Percentiles rank a stretch among this genome's conserved stretches.
Evolutionary conservation across 331 rosid species (phyloP).

Genomic region (Malus hybrid): DNA sequence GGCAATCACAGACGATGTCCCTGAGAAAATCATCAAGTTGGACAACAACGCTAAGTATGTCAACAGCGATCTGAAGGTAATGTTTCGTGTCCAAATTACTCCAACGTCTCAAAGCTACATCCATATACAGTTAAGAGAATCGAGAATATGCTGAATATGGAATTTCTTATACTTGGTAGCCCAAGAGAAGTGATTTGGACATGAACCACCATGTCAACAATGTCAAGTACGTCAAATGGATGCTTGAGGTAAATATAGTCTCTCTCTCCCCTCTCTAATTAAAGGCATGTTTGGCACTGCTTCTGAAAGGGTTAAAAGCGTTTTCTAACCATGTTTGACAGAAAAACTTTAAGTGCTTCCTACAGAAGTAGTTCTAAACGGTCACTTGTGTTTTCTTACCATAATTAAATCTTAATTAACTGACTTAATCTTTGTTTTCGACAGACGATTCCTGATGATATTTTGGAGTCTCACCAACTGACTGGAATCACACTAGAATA

Average conservation of each 20-base stretch:
- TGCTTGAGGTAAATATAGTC: constrained; percentile 67
- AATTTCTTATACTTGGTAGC: constrained; percentile 36
- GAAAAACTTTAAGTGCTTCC: too few relatives aligned
- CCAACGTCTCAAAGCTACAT: neutral
- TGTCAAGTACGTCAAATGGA: constrained; percentile 83
- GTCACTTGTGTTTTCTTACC: neutral
- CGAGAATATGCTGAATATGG: constrained; percentile 6
- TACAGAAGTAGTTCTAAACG: neutral
- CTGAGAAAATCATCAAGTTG: constrained; percentile 64
- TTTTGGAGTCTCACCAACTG: constrained; percentile 64
- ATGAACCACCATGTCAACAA: constrained; percentile 95
- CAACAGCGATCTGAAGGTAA: constrained; percentile 61
- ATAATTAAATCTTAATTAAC: neutral
- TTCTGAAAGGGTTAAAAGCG: neutral
- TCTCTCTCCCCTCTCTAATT: too few relatives aligned
- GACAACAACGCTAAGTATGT: constrained; percentile 61
- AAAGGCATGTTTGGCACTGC: too few relatives aligned
- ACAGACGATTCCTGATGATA: constrained; percentile 70
- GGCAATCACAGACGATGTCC: constrained; percentile 61
- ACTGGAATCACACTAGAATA: constrained; percentile 62
- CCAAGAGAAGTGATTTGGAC: constrained; percentile 88
- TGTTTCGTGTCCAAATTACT: neutral
- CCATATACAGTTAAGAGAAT: neutral
- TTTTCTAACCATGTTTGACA: too few relatives aligned
- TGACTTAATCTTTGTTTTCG: neutral